Evolutionary conservation across 2,329 filamentous ascomycete species (phyloP).

Genomic region (Fusarium secorum): DNA sequence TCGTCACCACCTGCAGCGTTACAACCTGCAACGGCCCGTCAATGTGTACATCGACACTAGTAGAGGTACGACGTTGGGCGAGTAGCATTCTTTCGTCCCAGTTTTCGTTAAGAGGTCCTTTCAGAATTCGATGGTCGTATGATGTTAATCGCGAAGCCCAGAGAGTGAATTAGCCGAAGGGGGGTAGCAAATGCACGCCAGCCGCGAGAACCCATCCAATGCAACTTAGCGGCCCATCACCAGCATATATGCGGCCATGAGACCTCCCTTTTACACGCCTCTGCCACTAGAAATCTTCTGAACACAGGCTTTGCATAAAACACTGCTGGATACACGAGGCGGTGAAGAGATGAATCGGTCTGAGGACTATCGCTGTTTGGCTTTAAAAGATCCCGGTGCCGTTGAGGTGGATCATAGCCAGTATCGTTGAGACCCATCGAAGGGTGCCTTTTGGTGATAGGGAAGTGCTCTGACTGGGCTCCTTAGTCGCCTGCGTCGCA

Average conservation of each 20-base stretch:
- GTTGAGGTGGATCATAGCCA: conserved; percentile 35
- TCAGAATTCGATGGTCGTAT: conserved; percentile 34
- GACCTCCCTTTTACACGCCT: conserved; percentile 30
- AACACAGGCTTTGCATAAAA: conserved; percentile 35
- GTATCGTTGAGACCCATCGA: conserved; percentile 30
- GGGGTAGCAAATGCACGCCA: conserved; percentile 37
- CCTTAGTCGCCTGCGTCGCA: conserved; percentile 10
- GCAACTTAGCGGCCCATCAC: conserved; percentile 40
- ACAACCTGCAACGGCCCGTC: conserved; percentile 26
- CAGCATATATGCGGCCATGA: conserved; percentile 37
- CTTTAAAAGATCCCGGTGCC: conserved; percentile 24
- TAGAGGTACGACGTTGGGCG: not conserved
- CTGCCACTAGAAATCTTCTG: conserved; percentile 35
- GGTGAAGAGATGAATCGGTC: conserved; percentile 40
- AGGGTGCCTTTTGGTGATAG: conserved; percentile 22
- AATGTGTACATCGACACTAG: conserved; percentile 11
- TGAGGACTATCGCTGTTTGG: conserved; percentile 37
- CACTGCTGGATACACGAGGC: conserved; percentile 37
- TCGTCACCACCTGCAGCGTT: conserved; percentile 12
- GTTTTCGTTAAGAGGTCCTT: not conserved
- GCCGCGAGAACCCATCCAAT: conserved; percentile 38
- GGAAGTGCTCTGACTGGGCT: conserved; percentile 20
- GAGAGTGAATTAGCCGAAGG: conserved; percentile 28
- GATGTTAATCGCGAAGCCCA: conserved; percentile 21
- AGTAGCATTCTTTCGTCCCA: conserved; percentile 2